Conservation (phyloP, 306 rosid genomes). For the Quercus aquifolioides region DNA sequence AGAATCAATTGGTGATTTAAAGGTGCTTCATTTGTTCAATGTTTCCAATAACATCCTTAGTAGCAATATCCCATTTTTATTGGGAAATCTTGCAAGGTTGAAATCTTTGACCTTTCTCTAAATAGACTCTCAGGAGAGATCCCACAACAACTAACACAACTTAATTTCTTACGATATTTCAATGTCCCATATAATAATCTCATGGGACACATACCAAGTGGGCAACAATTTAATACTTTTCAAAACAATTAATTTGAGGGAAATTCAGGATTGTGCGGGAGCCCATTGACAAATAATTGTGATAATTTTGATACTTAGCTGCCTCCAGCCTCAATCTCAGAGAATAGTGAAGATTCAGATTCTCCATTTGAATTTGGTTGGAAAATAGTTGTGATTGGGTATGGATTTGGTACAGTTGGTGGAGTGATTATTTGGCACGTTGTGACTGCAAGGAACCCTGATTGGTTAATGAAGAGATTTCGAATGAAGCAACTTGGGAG, state of each 20-base stretch:
- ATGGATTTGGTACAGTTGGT: not conserved
- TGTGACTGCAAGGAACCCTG: not conserved
- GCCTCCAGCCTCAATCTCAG: not conserved
- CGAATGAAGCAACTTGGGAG: not conserved
- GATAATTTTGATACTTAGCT: not conserved
- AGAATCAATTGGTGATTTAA: too few species aligned
- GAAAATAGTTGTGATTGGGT: slow-evolving; percentile 10
- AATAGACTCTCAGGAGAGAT: too few species aligned
- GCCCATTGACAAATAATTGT: slow-evolving; percentile 19
- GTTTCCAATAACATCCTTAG: too few species aligned
- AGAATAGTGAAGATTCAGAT: not conserved
- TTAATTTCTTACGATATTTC: too few species aligned
- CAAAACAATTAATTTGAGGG: slow-evolving; percentile 7
- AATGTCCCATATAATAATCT: too few species aligned
- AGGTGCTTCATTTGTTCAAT: too few species aligned
- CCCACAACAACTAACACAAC: not conserved
- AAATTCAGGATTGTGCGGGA: slow-evolving; percentile 13
- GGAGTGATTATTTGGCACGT: not conserved
- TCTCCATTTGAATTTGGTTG: slow-evolving; percentile 2
- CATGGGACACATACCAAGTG: too few species aligned
- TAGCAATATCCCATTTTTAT: too few species aligned
- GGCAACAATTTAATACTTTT: slow-evolving; percentile 3
- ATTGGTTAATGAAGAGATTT: not conserved
- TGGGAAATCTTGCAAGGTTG: too few species aligned
- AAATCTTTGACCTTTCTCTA: too few species aligned